These are phyloP conservation scores for Botryotinia convoluta DNA, from an alignment of 2,329 filamentous ascomycete species.

Conservation along the genomic window DNA sequence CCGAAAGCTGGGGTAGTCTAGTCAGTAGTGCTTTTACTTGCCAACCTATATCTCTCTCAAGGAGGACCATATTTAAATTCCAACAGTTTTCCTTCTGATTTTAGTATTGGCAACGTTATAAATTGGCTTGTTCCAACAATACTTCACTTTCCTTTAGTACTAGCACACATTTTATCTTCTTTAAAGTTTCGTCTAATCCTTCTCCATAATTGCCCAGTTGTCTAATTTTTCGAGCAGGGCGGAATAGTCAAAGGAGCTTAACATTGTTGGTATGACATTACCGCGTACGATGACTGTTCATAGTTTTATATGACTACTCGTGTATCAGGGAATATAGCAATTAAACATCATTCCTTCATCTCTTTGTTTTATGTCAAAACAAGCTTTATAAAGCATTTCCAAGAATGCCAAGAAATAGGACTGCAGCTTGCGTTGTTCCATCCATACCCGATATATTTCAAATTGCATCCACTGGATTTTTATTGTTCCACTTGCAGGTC, in stretches of 20 bases:
- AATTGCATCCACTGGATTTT: neutral
- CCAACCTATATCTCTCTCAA: neutral
- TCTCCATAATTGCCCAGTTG: accelerated
- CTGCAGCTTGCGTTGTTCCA: neutral
- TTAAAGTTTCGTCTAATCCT: neutral
- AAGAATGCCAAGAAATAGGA: neutral
- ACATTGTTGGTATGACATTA: neutral
- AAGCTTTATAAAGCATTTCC: neutral
- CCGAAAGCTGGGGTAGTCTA: neutral
- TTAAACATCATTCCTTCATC: neutral
- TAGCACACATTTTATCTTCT: neutral
- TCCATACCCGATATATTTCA: neutral
- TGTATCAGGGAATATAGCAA: neutral
- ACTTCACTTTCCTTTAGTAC: neutral
- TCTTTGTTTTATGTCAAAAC: neutral
- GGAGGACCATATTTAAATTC: neutral
- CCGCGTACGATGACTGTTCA: neutral
- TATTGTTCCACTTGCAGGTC: neutral
- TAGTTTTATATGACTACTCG: neutral
- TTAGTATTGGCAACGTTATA: neutral
- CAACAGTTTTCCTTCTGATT: neutral
- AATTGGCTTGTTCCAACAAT: neutral
- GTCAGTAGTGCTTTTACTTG: neutral
- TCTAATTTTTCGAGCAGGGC: neutral
- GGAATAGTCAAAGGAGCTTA: neutral